A percentile compares a stretch with the other conserved stretches of the same genome.
phyloP scores from a whole-genome alignment of 306 rosid species.

The Ormosia emarginata region DNA sequence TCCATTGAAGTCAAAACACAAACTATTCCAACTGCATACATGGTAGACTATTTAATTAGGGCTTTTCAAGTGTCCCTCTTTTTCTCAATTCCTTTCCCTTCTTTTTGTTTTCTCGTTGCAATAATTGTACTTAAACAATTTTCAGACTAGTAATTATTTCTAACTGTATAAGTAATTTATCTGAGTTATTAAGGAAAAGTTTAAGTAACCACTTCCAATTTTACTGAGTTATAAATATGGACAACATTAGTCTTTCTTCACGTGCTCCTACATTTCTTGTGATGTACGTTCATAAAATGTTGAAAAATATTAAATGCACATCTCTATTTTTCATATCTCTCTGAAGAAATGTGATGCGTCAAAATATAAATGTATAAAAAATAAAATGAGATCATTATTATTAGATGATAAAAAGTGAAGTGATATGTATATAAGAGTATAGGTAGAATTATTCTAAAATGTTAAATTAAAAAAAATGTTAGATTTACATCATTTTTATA shows the following conservation, averaged over 20 bases:
- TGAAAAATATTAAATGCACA: neutral
- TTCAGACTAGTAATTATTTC: neutral
- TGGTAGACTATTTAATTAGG: neutral
- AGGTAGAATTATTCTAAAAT: neutral
- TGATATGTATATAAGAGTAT: too few relatives aligned
- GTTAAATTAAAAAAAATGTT: too few relatives aligned
- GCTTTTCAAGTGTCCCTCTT: neutral
- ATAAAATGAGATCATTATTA: too few relatives aligned
- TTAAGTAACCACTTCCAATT: neutral
- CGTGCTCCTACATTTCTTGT: neutral
- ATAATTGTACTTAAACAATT: neutral
- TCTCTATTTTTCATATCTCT: too few relatives aligned
- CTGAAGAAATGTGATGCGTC: neutral
- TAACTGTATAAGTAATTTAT: neutral
- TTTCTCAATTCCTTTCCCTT: neutral
- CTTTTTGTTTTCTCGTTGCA: neutral
- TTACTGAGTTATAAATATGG: neutral
- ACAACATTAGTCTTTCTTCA: neutral
- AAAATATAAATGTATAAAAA: too few relatives aligned
- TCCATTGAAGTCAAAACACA: constrained; percentile 1
- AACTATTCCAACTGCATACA: neutral
- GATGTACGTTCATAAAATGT: neutral
- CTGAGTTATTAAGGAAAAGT: neutral
- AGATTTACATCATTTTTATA: neutral
- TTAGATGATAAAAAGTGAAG: too few relatives aligned